Conservation (phyloP, 2,329 filamentous ascomycete genomes). For the Fusarium virguliforme region DNA sequence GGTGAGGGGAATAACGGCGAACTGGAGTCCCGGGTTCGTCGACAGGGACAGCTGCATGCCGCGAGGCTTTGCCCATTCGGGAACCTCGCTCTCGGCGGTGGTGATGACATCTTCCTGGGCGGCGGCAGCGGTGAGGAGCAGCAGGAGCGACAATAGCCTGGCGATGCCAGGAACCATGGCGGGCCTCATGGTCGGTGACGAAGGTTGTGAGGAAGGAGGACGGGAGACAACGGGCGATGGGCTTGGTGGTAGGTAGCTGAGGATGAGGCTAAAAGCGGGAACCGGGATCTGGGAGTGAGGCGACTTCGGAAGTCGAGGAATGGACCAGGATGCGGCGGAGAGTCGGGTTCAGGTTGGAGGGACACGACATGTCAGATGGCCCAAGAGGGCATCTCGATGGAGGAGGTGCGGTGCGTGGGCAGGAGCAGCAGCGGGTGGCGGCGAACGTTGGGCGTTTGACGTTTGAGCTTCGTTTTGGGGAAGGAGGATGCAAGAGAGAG, state of each 20-base stretch:
- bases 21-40: constrained; percentile 54
- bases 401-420: constrained; percentile 5
- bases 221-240: not conserved
- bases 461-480: not conserved
- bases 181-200: constrained; percentile 31
- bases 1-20: constrained; percentile 65
- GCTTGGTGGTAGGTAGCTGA: not conserved
- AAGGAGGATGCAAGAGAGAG: constrained; percentile 20
- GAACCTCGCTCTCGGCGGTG: constrained; percentile 55
- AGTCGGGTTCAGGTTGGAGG: constrained; percentile 34
- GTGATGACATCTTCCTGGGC: constrained; percentile 57
- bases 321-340: constrained; percentile 34
- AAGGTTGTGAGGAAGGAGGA: not conserved
- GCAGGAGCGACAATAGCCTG: constrained; percentile 34
- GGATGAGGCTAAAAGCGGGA: constrained; percentile 23
- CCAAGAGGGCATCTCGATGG: constrained; percentile 40
- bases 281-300: constrained; percentile 22
- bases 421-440: not conserved
- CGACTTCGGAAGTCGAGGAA: constrained; percentile 36
- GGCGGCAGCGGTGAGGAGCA: constrained; percentile 50
- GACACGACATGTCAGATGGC: constrained; percentile 40
- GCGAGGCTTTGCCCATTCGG: constrained; percentile 59
- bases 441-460: not conserved
- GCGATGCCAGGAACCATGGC: constrained; percentile 22
- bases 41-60: constrained; percentile 62